Conservation (phyloP, 2,329 filamentous ascomycete species). For the Akanthomyces muscarius region DNA sequence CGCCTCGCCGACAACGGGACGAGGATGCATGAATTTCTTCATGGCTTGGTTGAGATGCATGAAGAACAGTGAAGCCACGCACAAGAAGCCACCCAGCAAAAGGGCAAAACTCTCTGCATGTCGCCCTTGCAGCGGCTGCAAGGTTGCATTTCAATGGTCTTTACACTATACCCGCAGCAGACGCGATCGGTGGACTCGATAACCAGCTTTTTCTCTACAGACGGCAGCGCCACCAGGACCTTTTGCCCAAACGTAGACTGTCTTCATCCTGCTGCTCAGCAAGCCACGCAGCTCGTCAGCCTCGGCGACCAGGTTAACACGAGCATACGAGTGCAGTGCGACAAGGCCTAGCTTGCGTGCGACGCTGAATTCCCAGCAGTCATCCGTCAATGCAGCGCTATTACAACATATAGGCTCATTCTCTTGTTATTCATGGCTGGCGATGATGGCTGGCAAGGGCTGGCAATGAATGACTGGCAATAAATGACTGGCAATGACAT, state of each 20-base stretch:
- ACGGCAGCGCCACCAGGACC: conserved; percentile 7
- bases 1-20: neutral
- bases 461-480: neutral
- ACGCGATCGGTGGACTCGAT: conserved; percentile 5
- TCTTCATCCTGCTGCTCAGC: neutral
- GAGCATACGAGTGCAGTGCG: neutral
- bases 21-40: neutral
- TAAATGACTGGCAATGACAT: conserved; percentile 1
- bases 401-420: neutral
- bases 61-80: neutral
- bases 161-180: conserved; percentile 11
- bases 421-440: neutral
- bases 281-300: conserved; percentile 12
- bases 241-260: neutral
- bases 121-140: conserved; percentile 2
- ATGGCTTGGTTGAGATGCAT: neutral
- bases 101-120: neutral
- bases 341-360: neutral
- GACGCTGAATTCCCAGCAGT: neutral
- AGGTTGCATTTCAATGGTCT: conserved; percentile 10
- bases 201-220: neutral
- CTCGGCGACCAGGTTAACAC: neutral
- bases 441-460: neutral
- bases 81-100: neutral
- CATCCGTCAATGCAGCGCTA: neutral